Base-by-base conservation (phyloP, 2,329 filamentous ascomycete species). In the Scolecobasidium constrictum region DNA sequence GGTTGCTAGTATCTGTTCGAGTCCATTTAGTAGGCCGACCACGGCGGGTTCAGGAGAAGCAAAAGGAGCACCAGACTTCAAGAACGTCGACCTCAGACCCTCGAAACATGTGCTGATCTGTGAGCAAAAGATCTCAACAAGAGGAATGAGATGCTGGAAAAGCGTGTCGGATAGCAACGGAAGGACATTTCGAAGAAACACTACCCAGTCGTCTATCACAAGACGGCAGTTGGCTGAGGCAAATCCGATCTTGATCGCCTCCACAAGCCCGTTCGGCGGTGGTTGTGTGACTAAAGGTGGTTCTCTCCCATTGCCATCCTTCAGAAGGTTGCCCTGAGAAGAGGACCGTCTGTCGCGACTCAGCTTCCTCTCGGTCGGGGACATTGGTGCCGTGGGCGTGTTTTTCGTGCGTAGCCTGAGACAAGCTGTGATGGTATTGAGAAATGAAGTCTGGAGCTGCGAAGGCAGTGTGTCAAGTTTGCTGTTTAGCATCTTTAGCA, bases 171-270 rank as follows among this genome's bases (percentile, higher is more conserved):
- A 75, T 59, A 94, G 94, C 12, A 94, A 70, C 0, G 88, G 86
- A 21, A 98, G 66, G 35, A 86, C 85, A 56, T 90, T 83, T 4
- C 78, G 76, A 5, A 98, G 69, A 51, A 98, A 88, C 21, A 76
- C 72, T 7, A 95, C 79, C 93, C 93, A 98, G 56, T 85, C 88
- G 53, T 96, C 88, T 26, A 98, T 67, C 4, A 93, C 81, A 6
- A 78, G 70, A 4, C 86, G 78, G 50, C 85, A 88, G 42, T 71
- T 78, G 3, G 73, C 58, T 3, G 86, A 84, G 43, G 83, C 78
- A 39, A 98, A 80, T 0, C 87, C 92, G 36, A 79, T 77, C 47
- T 86, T 80, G 11, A 98, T 70, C 55, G 86, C 94, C 48, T 84
- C 81, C n/a, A 92, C 72, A n/a, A 98, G 63, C 13, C 77, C 65